Base-by-base conservation (phyloP, 1,284 basidiomycete genomes). In the Rhodotorula sp. region DNA sequence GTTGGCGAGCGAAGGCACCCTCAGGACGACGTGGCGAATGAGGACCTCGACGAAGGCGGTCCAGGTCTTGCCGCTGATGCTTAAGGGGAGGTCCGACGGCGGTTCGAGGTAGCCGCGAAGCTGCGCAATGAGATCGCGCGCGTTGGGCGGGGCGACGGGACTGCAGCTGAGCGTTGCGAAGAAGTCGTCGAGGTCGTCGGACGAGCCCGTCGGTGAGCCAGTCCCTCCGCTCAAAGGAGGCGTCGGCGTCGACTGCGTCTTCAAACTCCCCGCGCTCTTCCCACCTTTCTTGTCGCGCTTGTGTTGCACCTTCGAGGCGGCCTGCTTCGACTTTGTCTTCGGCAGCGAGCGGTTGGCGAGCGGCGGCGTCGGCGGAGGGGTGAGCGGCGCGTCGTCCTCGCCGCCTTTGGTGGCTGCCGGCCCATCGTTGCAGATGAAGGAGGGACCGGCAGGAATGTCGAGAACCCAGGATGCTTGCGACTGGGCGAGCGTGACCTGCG, bases 401-500 rank as follows among this genome's bases (percentile, higher is more conserved):
- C 12, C 45, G 48, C 41, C 17, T 21, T 7, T 55, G 21, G 23
- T 13, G 27, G 64, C n/a, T 9, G 41, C 21, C 12, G 66, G 42
- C 0, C 21, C 27, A 25, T 72, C 66, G 58, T 68, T 42, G 50
- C 70, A 72, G n/a, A 72, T 19, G 45, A 72, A 61, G 10, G 48
- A 19, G 4, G 70, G 66, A 1, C 63, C 48, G 10, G 60, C 21
- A 1, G 73, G 68, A 1, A 55, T n/a, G 7, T 60, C 44, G 12
- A 74, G 70, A n/a, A 74, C 58, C 73, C 73, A 74, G 7, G 68
- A 61, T 0, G 67, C 73, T 27, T 67, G 58, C 12, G 70, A 72
- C 12, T 57, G 58, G 16, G 42, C 63, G 46, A 74, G 66, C 5
- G 67, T 72, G 59, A 72, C 48, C 73, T 74, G 60, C 14, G 25